Evolutionary conservation across 805 yeast species (phyloP).

Genomic region (Isabelozyma rhagii): DNA sequence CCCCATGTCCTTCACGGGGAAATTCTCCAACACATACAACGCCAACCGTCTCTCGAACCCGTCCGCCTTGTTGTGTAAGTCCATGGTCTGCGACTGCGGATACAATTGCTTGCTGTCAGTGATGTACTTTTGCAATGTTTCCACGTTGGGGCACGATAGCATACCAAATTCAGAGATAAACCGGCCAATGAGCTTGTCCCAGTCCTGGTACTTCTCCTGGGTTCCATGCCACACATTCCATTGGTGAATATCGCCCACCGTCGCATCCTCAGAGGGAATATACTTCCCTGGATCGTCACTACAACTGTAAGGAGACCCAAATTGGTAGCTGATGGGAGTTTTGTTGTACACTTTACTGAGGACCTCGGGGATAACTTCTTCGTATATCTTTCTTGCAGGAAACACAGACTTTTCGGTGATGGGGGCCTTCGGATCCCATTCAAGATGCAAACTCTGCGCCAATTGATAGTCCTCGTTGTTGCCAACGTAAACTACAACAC

Average conservation of each 20-base stretch:
- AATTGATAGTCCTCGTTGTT: slow-evolving; percentile 49
- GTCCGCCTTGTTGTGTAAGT: slow-evolving; percentile 48
- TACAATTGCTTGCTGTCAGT: slow-evolving; percentile 34
- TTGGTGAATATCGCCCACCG: slow-evolving; percentile 50
- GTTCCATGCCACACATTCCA: slow-evolving; percentile 60
- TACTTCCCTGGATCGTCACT: slow-evolving; percentile 1
- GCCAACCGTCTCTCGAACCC: slow-evolving; percentile 47
- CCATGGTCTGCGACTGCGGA: slow-evolving; percentile 44
- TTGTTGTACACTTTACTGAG: slow-evolving; percentile 13
- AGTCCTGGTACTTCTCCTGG: slow-evolving; percentile 47
- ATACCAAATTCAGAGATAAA: slow-evolving; percentile 56
- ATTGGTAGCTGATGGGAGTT: slow-evolving; percentile 35
- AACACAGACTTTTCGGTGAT: slow-evolving; percentile 26
- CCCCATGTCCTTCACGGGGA: slow-evolving; percentile 31
- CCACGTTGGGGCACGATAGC: slow-evolving; percentile 41
- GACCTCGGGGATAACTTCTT: slow-evolving; percentile 32
- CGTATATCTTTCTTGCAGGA: slow-evolving; percentile 45
- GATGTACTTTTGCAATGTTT: slow-evolving; percentile 34
- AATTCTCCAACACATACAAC: slow-evolving; percentile 44
- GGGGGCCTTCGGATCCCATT: slow-evolving; percentile 22
- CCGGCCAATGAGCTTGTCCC: slow-evolving; percentile 45
- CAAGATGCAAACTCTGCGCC: slow-evolving; percentile 33
- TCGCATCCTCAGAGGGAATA: slow-evolving; percentile 27
- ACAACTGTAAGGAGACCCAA: slow-evolving; percentile 52
- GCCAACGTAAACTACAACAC: slow-evolving; percentile 40